These are phyloP conservation scores for Microdochium paspali DNA, from an alignment of 2,329 filamentous ascomycete species.

Conservation along the genomic window DNA sequence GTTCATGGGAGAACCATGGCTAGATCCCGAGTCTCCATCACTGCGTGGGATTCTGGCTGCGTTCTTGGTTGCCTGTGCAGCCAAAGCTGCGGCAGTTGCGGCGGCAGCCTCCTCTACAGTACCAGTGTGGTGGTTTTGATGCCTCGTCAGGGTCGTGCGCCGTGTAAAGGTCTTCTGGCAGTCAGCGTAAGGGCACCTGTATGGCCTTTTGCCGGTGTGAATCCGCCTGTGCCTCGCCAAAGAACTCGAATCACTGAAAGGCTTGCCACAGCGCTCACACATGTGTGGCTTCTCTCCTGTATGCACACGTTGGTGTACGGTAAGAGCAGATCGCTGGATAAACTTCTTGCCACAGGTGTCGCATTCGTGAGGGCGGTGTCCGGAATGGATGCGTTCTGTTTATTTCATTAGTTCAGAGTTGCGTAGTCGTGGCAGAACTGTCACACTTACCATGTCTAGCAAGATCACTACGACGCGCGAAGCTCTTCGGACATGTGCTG, in stretches of 20 bases:
- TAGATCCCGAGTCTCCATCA: slow-evolving; percentile 62
- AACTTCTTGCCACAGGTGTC: slow-evolving; percentile 94
- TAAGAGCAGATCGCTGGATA: slow-evolving; percentile 91
- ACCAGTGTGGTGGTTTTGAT: slow-evolving; percentile 92
- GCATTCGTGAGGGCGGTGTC: slow-evolving; percentile 83
- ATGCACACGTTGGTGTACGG: slow-evolving; percentile 90
- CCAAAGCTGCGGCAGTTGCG: slow-evolving; percentile 78
- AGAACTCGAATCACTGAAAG: slow-evolving; percentile 93
- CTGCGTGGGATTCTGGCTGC: slow-evolving; percentile 41
- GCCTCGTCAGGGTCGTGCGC: slow-evolving; percentile 85
- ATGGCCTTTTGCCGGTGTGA: slow-evolving; percentile 89
- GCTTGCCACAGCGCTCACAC: slow-evolving; percentile 96
- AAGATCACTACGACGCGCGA: slow-evolving; percentile 87
- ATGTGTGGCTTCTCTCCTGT: slow-evolving; percentile 98
- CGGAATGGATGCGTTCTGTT: slow-evolving; percentile 89
- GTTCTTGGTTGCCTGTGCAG: slow-evolving; percentile 28
- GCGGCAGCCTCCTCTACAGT: slow-evolving; percentile 90
- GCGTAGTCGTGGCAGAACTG: not conserved
- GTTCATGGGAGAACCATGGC: slow-evolving; percentile 63
- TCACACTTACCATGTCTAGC: slow-evolving; percentile 74
- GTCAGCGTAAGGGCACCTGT: slow-evolving; percentile 94
- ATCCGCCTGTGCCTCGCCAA: slow-evolving; percentile 88
- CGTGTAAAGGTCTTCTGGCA: slow-evolving; percentile 98
- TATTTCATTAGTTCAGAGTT: not conserved
- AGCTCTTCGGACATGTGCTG: slow-evolving; percentile 81